Base-by-base conservation (phyloP, 805 yeast genomes). In the Hanseniaspora pseudoguilliermondii region DNA sequence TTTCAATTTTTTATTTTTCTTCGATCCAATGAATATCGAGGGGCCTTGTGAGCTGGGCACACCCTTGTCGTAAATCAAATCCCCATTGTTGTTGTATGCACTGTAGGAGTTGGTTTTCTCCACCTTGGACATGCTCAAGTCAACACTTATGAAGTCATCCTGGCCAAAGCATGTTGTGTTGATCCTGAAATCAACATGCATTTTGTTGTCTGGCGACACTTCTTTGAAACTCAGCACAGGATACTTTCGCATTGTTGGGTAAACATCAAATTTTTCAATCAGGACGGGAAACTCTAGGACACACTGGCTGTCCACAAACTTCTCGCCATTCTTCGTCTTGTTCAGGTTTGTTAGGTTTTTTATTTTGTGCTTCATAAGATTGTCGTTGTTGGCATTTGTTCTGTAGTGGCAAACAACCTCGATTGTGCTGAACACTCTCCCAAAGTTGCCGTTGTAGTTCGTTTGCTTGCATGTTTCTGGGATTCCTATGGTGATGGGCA, bases 121-220 rank as follows among this genome's bases (percentile, higher is more conserved):
- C 61, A 73, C 78, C 47, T 74, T 75, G 60, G 68, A 67, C 1
- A 80, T 63, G 41, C 72, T 73, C 20, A 74, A 61, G 35, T 65
- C 63, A 6, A 80, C 52, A 7, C 63, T 60, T 8, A 81, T 62
- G 7, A 68, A 65, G 62, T 82, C 88, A 51, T 71, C 72, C 0
- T 82, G 82, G 1, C 85, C 83, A n/a, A 81, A 72, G 35, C 83
- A 75, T 6, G 80, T 72, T 6, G 73, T 72, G 1, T 81, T 78
- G 20, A 82, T 60, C 7, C 69, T 66, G 49, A 77, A 69, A 23
- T 75, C 77, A 9, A 77, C 70, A 35, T 75, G 62, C 11, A 77
- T 71, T 58, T 74, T 77, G 11, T 72, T 70, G 62, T 82, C 85
- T 18, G 71, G 67, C 0, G 83, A 75, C 16, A 66, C 69, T 3